A percentile compares a stretch with the other conserved stretches of the same genome.
Conservation (phyloP, 2,329 filamentous ascomycete genomes). For the Stagonosporopsis chrysanthemi region DNA sequence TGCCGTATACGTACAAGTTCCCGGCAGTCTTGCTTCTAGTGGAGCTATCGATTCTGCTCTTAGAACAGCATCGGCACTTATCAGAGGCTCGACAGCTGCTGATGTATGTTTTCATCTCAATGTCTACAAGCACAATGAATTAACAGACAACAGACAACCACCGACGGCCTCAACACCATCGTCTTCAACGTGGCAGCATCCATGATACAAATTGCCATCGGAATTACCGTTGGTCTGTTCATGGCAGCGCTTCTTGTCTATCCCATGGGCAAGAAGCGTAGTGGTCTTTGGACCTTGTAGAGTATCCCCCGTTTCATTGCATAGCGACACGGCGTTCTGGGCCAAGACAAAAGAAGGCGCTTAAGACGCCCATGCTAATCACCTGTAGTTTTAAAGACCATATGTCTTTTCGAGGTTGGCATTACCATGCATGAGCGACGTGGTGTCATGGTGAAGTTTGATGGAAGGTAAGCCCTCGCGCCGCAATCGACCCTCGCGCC, state of each 20-base stretch:
- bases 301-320: slow-evolving; percentile 31
- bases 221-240: slow-evolving; percentile 60
- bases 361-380: slow-evolving; percentile 25
- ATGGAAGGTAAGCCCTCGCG: slow-evolving; percentile 21
- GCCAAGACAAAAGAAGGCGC: slow-evolving; percentile 20
- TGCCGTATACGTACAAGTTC: slow-evolving; percentile 45
- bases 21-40: slow-evolving; percentile 41
- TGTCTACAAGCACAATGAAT: not conserved
- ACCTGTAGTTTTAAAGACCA: slow-evolving; percentile 24
- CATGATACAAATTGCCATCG: slow-evolving; percentile 60
- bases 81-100: slow-evolving; percentile 27
- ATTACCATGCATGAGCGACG: slow-evolving; percentile 3
- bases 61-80: slow-evolving; percentile 37
- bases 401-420: slow-evolving; percentile 5
- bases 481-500: too few species aligned
- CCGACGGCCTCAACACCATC: slow-evolving; percentile 34
- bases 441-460: slow-evolving; percentile 21
- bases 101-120: slow-evolving; percentile 22
- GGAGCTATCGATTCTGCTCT: slow-evolving; percentile 41
- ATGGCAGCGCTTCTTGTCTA: slow-evolving; percentile 58
- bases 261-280: slow-evolving; percentile 58
- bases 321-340: slow-evolving; percentile 29
- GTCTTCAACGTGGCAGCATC: slow-evolving; percentile 56
- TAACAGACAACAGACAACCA: slow-evolving; percentile 25
- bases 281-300: slow-evolving; percentile 45